Base-by-base conservation (phyloP, 2,329 filamentous ascomycete species). In the Diaporthe ilicicola region DNA sequence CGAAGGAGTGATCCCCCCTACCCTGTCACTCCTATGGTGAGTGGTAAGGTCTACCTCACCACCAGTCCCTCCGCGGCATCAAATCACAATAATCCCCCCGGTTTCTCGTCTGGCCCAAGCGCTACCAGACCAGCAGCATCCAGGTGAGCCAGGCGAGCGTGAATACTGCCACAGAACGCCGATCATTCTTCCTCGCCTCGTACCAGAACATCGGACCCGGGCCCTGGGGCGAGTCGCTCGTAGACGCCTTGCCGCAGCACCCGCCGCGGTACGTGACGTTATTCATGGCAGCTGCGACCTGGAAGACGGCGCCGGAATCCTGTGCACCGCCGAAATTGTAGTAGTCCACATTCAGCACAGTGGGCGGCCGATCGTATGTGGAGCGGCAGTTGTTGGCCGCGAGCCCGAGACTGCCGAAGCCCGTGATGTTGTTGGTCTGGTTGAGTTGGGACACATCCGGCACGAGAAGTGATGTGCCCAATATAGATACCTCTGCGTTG, bases 331-430 rank as follows among this genome's bases (percentile, higher is more conserved):
- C 93, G 72, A 86, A 85, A 79, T 96, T 94, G 82, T 96, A 97
- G 80, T 94, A 96, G 79, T 97, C 94, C 32, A 96, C 93, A 67
- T 96, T 90, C 62, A 97, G 84, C 77, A 94, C 90, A 77, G 92
- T 95, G 2, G 94, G 94, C 0, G 93, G 86, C 10, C 89, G 87
- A 24, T 85, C 85, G 92, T 92, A 96, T 59, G 84, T 79, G 1
- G 76, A 71, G 15, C 80, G 79, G 79, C 94, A 97, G 72, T 90
- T 88, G n/a, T 87, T 80, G 1, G 89, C 89, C 70, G 88, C 88
- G 17, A 83, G 74, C 0, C 93, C 93, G 8, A 95, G 82, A 77
- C 90, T 93, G 39, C 93, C 92, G 67, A 80, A 84, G 19, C 92
- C 92, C 1, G 83, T 85, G 15, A 86, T 86, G 15, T 87, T 89